Percentiles rank a stretch among this genome's conserved stretches.
Evolutionary conservation across 75 land plant genomes (phyloP).

Genomic region (Selaginella moellendorffii): DNA sequence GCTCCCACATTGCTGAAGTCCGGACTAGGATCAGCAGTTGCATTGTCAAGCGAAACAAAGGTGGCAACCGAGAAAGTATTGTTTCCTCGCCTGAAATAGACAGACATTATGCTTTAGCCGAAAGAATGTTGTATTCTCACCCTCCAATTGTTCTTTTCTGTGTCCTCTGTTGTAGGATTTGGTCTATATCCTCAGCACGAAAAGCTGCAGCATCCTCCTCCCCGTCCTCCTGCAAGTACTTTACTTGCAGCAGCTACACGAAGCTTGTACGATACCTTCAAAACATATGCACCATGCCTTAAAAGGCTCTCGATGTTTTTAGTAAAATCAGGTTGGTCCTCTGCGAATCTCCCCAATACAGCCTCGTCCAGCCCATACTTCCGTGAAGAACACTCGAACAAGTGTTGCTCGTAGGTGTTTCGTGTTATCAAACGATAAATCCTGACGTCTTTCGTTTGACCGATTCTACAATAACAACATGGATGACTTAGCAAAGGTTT

Average conservation of each 20-base stretch:
- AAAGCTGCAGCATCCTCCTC: constrained; percentile 23
- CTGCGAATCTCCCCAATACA: constrained; percentile 20
- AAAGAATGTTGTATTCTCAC: too few relatives aligned
- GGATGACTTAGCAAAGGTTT: background rate
- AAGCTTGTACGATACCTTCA: constrained; percentile 18
- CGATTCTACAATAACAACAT: constrained; percentile 12
- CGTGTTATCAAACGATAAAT: constrained; percentile 25
- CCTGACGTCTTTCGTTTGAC: constrained; percentile 28
- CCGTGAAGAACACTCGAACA: constrained; percentile 26
- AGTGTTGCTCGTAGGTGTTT: constrained; percentile 26
- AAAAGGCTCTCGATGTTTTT: constrained; percentile 25
- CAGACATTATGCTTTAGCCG: too few relatives aligned
- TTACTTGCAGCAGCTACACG: background rate
- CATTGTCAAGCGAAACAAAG: constrained; percentile 15
- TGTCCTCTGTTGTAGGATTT: constrained; percentile 23
- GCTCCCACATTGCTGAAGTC: too few relatives aligned
- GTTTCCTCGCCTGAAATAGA: constrained; percentile 18
- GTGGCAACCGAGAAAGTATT: constrained; percentile 28
- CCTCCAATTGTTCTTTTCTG: constrained; percentile 25
- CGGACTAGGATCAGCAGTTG: background rate
- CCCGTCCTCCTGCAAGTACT: constrained; percentile 17
- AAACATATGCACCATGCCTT: constrained; percentile 24
- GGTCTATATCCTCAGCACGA: constrained; percentile 19
- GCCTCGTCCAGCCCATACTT: constrained; percentile 32
- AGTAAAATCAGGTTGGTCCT: constrained; percentile 9